Conservation (phyloP, 1,139 yeast genomes). For the Pichia sp. region DNA sequence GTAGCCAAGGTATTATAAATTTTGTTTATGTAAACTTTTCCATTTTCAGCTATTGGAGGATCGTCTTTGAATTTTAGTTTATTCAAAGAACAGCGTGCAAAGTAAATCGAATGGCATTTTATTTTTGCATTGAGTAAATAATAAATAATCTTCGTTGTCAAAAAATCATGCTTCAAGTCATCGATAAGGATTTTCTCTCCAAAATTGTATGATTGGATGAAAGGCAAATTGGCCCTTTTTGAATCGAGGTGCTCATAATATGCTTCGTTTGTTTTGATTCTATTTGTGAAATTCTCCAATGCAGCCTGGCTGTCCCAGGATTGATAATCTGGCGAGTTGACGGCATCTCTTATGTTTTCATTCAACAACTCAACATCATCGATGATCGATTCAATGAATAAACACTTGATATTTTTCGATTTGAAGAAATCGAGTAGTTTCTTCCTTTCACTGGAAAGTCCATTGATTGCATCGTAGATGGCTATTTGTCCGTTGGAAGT, state of each 20-base stretch:
- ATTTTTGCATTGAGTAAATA: slow-evolving; percentile 84
- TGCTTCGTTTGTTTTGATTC: slow-evolving; percentile 41
- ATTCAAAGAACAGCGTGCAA: slow-evolving; percentile 75
- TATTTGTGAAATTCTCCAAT: slow-evolving; percentile 47
- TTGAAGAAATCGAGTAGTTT: slow-evolving; percentile 53
- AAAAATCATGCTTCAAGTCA: slow-evolving; percentile 79
- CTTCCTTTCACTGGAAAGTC: slow-evolving; percentile 62
- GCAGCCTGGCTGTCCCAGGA: slow-evolving; percentile 68
- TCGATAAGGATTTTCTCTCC: slow-evolving; percentile 83
- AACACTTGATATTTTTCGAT: slow-evolving; percentile 60
- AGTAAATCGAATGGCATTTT: slow-evolving; percentile 80
- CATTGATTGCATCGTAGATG: slow-evolving; percentile 93
- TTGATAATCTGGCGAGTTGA: slow-evolving; percentile 80
- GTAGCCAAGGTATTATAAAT: slow-evolving; percentile 38
- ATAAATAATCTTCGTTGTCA: slow-evolving; percentile 83
- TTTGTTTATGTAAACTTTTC: slow-evolving; percentile 48
- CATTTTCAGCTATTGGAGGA: slow-evolving; percentile 62
- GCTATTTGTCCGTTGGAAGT: slow-evolving; percentile 87
- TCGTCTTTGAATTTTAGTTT: slow-evolving; percentile 52
- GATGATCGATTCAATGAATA: slow-evolving; percentile 84
- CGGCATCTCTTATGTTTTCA: slow-evolving; percentile 80
- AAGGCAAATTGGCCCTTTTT: slow-evolving; percentile 47
- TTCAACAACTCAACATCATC: slow-evolving; percentile 67
- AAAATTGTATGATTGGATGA: slow-evolving; percentile 80
- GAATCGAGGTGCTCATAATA: slow-evolving; percentile 43